Conservation (phyloP, 2,329 filamentous ascomycete genomes). For the Paraphaeosphaeria sporulosa region DNA sequence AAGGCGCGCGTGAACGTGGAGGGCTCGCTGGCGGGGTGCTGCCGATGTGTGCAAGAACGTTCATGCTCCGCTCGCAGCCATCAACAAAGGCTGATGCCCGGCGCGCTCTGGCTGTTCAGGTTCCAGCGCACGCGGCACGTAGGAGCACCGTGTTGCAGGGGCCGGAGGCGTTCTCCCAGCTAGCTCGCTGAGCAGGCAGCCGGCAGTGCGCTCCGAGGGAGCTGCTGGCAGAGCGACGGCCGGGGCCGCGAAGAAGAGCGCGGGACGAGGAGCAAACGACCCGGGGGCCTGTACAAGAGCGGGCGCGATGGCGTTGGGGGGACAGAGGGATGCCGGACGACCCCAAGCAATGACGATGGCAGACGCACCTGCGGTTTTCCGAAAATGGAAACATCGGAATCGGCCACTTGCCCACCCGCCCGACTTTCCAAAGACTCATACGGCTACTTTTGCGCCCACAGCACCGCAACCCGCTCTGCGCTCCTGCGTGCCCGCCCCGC, state of each 20-base stretch:
- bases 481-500: background rate
- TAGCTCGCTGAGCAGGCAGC: constrained; percentile 11
- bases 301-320: constrained; percentile 19
- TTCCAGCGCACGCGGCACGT: constrained; percentile 2
- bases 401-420: constrained; percentile 13
- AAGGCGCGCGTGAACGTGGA: constrained; percentile 62
- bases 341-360: constrained; percentile 14
- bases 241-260: constrained; percentile 8
- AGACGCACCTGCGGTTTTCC: constrained; percentile 6
- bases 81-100: constrained; percentile 34
- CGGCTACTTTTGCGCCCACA: background rate
- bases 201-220: constrained; percentile 9
- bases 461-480: background rate
- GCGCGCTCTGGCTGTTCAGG: background rate
- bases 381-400: constrained; percentile 9
- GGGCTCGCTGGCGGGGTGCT: constrained; percentile 61
- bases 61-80: constrained; percentile 75
- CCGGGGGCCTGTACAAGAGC: constrained; percentile 21
- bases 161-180: constrained; percentile 4
- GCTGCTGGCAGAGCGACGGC: constrained; percentile 6
- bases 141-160: constrained; percentile 21
- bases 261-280: constrained; percentile 15
- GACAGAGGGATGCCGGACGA: constrained; percentile 15
- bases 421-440: constrained; percentile 14
- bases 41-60: constrained; percentile 84